These are phyloP conservation scores for Xerocomellus chrysenteron DNA, from an alignment of 768 basidiomycete genomes.

Conservation along the genomic window DNA sequence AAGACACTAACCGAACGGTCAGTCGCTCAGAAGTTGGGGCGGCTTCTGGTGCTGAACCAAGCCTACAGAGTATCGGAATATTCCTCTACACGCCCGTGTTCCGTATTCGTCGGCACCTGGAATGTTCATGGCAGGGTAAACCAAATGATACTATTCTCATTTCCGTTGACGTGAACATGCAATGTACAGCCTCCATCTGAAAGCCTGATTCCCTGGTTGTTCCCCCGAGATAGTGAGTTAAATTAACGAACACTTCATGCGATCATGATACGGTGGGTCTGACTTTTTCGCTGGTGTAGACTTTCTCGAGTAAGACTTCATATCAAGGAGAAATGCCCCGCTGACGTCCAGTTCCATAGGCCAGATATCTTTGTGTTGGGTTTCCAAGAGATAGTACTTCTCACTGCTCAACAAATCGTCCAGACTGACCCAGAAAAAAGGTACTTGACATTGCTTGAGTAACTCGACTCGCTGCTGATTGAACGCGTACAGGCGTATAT, in stretches of 20 bases:
- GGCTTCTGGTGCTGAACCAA: not conserved
- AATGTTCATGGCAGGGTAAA: constrained; percentile 89
- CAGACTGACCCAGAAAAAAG: constrained; percentile 94
- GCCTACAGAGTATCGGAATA: constrained; percentile 71
- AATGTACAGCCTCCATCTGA: constrained; percentile 65
- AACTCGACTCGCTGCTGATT: not conserved
- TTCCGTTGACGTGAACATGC: constrained; percentile 8
- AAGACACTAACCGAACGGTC: constrained; percentile 69
- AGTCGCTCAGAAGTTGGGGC: constrained; percentile 7
- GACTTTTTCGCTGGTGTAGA: constrained; percentile 11
- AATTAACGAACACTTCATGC: not conserved
- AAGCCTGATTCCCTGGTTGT: constrained; percentile 86
- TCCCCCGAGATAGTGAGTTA: constrained; percentile 72
- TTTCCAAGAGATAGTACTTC: constrained; percentile 96
- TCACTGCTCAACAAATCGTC: constrained; percentile 96
- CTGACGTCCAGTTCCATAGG: constrained; percentile 36
- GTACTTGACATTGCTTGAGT: constrained; percentile 38
- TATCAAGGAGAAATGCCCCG: constrained; percentile 22
- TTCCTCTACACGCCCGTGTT: constrained; percentile 69
- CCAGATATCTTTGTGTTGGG: constrained; percentile 90
- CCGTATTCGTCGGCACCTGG: constrained; percentile 90
- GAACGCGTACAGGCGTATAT: constrained; percentile 59
- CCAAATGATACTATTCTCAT: constrained; percentile 4
- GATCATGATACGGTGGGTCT: not conserved
- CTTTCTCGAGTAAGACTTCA: constrained; percentile 16